Evolutionary conservation across 2,329 filamentous ascomycete species (phyloP), one percentile per base, ranked within the genome.

Genomic region (Neonectria faginata): DNA sequence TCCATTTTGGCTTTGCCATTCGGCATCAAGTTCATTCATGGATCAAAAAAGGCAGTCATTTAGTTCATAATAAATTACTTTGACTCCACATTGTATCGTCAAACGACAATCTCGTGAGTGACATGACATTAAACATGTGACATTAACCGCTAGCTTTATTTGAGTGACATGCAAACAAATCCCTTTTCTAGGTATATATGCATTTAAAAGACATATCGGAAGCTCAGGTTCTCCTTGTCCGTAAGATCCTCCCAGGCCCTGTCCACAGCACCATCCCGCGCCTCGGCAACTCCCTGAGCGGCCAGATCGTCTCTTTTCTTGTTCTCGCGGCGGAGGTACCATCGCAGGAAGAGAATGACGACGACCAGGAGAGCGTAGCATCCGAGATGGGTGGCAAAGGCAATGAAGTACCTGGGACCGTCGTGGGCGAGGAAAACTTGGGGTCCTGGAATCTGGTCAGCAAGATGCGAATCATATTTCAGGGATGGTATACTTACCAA

Each of bases 321-420:
- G 70, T 92, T 92, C 78, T 90, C 81, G 2, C 78, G 71, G 8
- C 72, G 78, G 16, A 91, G 81, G 64, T 90, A 84, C 78, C 84
- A 89, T 22, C 89, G 81, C 70, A 92, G 80, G 65, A 79, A 83
- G 2, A 88, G 56, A 20, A 91, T 83, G 5, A 88, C 83, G 4
- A 88, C 29, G 1, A 90, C 86, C 25, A 92, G 81, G 29, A 87
- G 78, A 0, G 81, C 79, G 75, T 92, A 92, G 78, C 91, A 92
- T 14, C 87, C 90, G 9, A 93, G 80, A 70, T 92, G 90, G 1
- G 88, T 89, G 6, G 88, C 83, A 64, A 92, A 91, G 1, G 91
- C 91, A 65, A 88, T 91, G 71, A 89, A 88, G 76, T 92, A 93
- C 9, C 86, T 82, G 0, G 91, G 90, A 0, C 81, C 82, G 72